phyloP scores from a whole-genome alignment of 2,329 filamentous ascomycete genomes.

The Colletotrichum navitas region DNA sequence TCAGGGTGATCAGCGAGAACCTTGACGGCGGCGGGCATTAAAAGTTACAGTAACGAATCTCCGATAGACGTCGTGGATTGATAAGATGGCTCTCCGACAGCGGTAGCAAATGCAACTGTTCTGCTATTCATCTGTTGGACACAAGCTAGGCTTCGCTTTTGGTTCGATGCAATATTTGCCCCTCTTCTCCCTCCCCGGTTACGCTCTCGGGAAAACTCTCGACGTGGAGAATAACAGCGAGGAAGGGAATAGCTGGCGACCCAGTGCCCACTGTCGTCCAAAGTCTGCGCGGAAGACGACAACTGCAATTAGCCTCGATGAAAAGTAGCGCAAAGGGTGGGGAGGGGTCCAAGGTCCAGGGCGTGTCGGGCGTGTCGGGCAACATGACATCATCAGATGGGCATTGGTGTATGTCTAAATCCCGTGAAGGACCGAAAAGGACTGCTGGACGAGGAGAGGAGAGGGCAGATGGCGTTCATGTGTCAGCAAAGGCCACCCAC shows the following conservation, averaged over 20 bases:
- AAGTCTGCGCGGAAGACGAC: slow-evolving; percentile 32
- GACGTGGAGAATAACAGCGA: neutral
- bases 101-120: neutral
- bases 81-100: neutral
- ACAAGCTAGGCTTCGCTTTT: neutral
- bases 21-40: slow-evolving; percentile 3
- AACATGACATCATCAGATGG: slow-evolving; percentile 41
- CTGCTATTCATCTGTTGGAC: slow-evolving; percentile 2
- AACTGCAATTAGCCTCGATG: slow-evolving; percentile 40
- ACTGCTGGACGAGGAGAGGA: too few species aligned
- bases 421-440: neutral
- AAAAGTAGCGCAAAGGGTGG: slow-evolving; percentile 17
- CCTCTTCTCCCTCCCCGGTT: neutral
- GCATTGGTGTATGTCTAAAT: slow-evolving; percentile 1
- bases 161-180: neutral
- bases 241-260: slow-evolving; percentile 15
- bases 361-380: slow-evolving; percentile 6
- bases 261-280: slow-evolving; percentile 31
- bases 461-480: too few species aligned
- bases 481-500: too few species aligned
- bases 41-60: slow-evolving; percentile 15
- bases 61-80: slow-evolving; percentile 4
- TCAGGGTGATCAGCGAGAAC: slow-evolving; percentile 17
- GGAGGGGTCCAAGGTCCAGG: slow-evolving; percentile 24
- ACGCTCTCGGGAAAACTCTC: slow-evolving; percentile 16